Evolutionary conservation across 176 grass and related monocot genomes (phyloP).

Genomic region (Aechmea fasciata): DNA sequence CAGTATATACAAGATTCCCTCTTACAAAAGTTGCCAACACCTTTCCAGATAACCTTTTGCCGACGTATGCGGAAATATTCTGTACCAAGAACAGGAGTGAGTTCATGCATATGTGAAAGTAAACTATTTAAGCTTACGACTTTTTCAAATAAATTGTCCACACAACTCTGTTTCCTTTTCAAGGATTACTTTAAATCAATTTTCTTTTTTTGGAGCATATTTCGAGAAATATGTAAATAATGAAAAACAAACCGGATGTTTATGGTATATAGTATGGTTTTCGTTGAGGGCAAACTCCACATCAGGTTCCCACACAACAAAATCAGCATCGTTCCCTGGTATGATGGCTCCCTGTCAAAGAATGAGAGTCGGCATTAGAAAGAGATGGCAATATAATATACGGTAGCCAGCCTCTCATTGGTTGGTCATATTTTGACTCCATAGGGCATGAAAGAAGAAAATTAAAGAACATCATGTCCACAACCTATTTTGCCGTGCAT

Average conservation of each 20-base stretch:
- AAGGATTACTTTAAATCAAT: too few relatives aligned
- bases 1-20: conserved; percentile 74
- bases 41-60: conserved; percentile 57
- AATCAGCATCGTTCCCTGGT: conserved; percentile 69
- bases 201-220: too few relatives aligned
- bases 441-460: not conserved
- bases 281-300: conserved; percentile 61
- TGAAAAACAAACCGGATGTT: conserved; percentile 52
- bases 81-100: conserved; percentile 7
- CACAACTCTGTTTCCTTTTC: too few relatives aligned
- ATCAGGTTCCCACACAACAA: conserved; percentile 91
- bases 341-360: conserved; percentile 56
- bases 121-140: too few relatives aligned
- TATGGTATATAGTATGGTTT: conserved; percentile 64
- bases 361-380: not conserved
- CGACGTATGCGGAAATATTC: conserved; percentile 73
- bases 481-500: not conserved
- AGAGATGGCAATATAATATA: not conserved
- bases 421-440: not conserved
- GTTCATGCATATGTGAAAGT: too few relatives aligned
- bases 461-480: not conserved
- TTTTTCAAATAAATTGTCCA: too few relatives aligned
- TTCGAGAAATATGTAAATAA: not conserved
- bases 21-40: conserved; percentile 76
- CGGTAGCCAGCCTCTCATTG: not conserved